These are phyloP conservation scores for Carex scoparia DNA, from an alignment of 176 grass and related monocot genomes.

Conservation along the genomic window DNA sequence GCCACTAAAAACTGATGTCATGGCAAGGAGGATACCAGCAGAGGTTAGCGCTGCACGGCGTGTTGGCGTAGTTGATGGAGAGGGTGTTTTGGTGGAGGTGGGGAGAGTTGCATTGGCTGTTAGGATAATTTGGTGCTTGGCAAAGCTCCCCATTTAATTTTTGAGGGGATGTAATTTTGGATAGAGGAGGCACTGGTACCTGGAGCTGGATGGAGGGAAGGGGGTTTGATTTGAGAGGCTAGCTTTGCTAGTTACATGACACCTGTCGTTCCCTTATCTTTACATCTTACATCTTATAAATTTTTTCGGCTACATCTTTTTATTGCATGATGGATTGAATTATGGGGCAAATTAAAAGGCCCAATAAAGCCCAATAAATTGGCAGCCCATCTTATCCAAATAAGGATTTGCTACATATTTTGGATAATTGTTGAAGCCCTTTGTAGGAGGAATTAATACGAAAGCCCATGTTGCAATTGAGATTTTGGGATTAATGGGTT, in stretches of 20 bases:
- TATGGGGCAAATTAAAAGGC: not conserved
- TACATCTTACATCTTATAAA: not conserved
- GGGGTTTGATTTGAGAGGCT: not conserved
- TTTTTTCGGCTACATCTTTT: not conserved
- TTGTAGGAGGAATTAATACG: no score
- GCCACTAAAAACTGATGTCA: constrained; percentile 32
- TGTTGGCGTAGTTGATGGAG: not conserved
- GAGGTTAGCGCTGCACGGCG: not conserved
- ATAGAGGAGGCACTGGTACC: not conserved
- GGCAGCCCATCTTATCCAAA: not conserved
- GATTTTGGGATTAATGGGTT: no score
- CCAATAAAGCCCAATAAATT: not conserved
- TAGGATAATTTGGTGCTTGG: constrained; percentile 63
- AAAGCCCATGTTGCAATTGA: no score
- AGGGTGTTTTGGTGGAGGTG: not conserved
- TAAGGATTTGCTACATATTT: no score
- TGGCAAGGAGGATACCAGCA: constrained; percentile 32
- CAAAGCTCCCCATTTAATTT: constrained; percentile 58
- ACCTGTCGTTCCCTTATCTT: not conserved
- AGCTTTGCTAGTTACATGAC: not conserved
- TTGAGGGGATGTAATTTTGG: constrained; percentile 19
- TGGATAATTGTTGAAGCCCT: no score
- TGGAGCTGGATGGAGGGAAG: not conserved
- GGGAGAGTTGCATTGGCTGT: constrained; percentile 32
- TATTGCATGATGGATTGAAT: not conserved